These are phyloP conservation scores for Diplodia sapinea DNA, from an alignment of 2,329 filamentous ascomycete genomes.

Conservation along the genomic window DNA sequence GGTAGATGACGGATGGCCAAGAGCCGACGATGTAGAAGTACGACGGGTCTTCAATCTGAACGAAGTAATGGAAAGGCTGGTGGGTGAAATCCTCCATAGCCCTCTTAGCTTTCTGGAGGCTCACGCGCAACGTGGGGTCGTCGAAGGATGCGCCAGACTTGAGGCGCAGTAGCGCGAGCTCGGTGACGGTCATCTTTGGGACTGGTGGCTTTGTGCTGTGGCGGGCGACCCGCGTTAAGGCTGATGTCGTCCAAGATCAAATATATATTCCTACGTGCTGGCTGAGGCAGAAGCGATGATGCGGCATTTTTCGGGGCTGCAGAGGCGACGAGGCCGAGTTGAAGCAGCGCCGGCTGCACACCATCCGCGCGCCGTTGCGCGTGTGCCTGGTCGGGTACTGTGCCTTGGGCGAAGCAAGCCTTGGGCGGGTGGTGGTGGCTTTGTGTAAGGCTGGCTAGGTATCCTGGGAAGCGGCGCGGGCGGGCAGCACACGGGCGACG, in stretches of 20 bases:
- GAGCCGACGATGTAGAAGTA: constrained; percentile 53
- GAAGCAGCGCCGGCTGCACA: not conserved
- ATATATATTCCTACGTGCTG: not conserved
- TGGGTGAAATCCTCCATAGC: constrained; percentile 48
- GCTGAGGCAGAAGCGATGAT: constrained; percentile 21
- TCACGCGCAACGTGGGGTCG: constrained; percentile 38
- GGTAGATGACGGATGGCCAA: constrained; percentile 53
- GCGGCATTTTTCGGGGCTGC: constrained; percentile 22
- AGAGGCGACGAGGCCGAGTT: not conserved
- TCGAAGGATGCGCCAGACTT: constrained; percentile 36
- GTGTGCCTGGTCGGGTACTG: not conserved
- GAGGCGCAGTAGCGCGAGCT: constrained; percentile 53
- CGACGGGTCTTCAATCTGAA: constrained; percentile 53
- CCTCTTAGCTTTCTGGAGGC: constrained; percentile 46
- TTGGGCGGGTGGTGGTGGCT: constrained; percentile 10
- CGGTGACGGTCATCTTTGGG: constrained; percentile 50
- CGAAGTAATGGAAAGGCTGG: constrained; percentile 48
- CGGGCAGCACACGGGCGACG: constrained; percentile 4
- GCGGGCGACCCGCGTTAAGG: not conserved
- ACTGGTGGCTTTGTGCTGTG: not conserved
- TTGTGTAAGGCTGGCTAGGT: constrained; percentile 7
- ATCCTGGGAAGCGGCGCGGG: constrained; percentile 5
- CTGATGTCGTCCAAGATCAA: not conserved
- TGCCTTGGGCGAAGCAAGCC: not conserved
- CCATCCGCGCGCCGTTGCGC: not conserved